Evolutionary conservation across 1,139 yeast genomes (phyloP).

Genomic region (Candida sp.): DNA sequence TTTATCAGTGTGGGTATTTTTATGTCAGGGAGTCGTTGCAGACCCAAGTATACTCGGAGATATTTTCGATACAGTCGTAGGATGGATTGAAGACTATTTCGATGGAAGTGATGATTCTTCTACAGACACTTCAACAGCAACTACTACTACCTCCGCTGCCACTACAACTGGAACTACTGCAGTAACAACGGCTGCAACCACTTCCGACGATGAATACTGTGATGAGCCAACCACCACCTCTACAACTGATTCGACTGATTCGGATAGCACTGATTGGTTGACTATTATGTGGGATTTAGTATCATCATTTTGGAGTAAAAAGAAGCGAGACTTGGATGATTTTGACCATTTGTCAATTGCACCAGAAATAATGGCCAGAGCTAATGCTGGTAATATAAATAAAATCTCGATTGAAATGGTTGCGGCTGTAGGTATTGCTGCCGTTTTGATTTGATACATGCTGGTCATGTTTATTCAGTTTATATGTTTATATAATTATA

Average conservation of each 20-base stretch:
- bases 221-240: not conserved
- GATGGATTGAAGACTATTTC: not conserved
- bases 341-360: not conserved
- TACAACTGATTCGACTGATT: not conserved
- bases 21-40: slow-evolving; percentile 1
- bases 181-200: not conserved
- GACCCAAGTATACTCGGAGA: not conserved
- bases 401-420: slow-evolving; percentile 1
- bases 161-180: not conserved
- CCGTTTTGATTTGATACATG: slow-evolving; percentile 1
- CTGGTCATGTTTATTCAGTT: not conserved
- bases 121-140: not conserved
- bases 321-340: not conserved
- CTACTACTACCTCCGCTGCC: not conserved
- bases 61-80: not conserved
- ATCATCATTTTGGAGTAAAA: not conserved
- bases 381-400: not conserved
- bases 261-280: not conserved
- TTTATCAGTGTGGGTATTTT: not conserved
- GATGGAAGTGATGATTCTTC: not conserved
- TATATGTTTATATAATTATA: not conserved
- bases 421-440: slow-evolving; percentile 1
- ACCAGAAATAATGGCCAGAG: slow-evolving; percentile 1
- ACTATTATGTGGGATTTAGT: not conserved
- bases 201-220: not conserved